Conservation (phyloP, 2,329 filamentous ascomycete species). For the Moelleriella libera region DNA sequence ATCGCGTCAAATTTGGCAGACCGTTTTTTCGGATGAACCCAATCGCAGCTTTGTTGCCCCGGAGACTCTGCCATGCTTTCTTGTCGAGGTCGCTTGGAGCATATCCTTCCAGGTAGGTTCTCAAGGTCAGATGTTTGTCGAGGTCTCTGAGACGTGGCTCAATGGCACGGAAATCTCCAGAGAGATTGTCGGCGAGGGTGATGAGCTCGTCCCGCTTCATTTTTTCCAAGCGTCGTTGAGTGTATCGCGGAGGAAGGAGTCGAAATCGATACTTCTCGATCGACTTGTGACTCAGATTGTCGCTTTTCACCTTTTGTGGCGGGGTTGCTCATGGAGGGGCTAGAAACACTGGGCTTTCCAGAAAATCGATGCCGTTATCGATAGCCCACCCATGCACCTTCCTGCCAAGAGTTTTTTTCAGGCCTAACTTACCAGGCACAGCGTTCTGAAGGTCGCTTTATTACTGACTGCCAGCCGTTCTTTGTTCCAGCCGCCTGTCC, state of each 20-base stretch:
- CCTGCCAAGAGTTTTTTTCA: conserved; percentile 1
- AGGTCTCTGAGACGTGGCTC: conserved; percentile 62
- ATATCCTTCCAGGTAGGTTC: conserved; percentile 78
- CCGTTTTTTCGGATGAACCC: conserved; percentile 67
- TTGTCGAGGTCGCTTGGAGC: conserved; percentile 61
- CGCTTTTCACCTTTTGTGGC: conserved; percentile 11
- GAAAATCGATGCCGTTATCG: conserved; percentile 8
- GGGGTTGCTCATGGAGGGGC: conserved; percentile 9
- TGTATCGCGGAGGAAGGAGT: neutral
- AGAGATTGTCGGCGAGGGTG: conserved; percentile 33
- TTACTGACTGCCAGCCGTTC: too few relatives aligned
- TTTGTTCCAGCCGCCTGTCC: too few relatives aligned
- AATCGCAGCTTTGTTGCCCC: conserved; percentile 71
- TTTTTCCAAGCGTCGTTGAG: conserved; percentile 8
- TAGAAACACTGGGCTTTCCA: neutral
- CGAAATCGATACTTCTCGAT: too few relatives aligned
- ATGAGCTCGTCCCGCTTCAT: conserved; percentile 46
- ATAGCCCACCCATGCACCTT: conserved; percentile 5
- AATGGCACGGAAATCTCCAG: conserved; percentile 67
- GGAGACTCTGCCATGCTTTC: conserved; percentile 70
- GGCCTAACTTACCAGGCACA: conserved; percentile 14
- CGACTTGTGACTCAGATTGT: conserved; percentile 9
- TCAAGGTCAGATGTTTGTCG: conserved; percentile 75
- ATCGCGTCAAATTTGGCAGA: conserved; percentile 65
- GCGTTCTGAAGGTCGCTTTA: too few relatives aligned